Percentiles rank a stretch among this genome's conserved stretches.
These are phyloP conservation scores for Oenanthe sinensis DNA, from an alignment of 129 eudicot genomes.

Conservation along the genomic window DNA sequence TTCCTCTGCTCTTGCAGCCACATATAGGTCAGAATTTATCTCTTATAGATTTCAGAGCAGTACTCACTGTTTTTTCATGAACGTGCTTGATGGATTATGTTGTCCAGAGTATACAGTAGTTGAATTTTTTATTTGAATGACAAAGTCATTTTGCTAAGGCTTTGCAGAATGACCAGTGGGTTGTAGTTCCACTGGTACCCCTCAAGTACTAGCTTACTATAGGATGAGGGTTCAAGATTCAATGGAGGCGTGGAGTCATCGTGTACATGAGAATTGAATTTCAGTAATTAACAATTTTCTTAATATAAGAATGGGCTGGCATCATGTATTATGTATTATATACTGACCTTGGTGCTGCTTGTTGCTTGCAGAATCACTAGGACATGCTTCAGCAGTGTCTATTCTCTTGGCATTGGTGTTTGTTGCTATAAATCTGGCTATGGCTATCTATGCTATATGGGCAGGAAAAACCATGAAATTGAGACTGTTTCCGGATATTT, in stretches of 20 bases:
- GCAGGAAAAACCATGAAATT: slow-evolving; percentile 50
- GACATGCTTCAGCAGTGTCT: slow-evolving; percentile 75
- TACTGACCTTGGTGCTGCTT: slow-evolving; percentile 17
- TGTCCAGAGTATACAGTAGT: not conserved
- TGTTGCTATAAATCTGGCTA: slow-evolving; percentile 41
- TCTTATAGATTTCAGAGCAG: not conserved
- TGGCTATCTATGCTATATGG: slow-evolving; percentile 63
- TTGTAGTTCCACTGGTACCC: not conserved
- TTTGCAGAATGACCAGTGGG: not conserved
- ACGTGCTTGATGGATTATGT: not conserved
- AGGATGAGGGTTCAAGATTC: not conserved
- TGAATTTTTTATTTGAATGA: not conserved
- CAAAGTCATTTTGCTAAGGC: not conserved
- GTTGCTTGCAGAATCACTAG: slow-evolving; percentile 59
- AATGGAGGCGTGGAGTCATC: not conserved
- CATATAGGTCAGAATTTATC: slow-evolving; percentile 57
- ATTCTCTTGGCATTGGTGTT: slow-evolving; percentile 75
- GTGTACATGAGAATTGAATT: not conserved
- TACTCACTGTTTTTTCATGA: not conserved
- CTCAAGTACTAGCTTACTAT: not conserved
- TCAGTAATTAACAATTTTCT: not conserved
- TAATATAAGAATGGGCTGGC: not conserved
- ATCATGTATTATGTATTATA: not conserved
- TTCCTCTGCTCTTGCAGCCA: slow-evolving; percentile 67
- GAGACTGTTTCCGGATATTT: slow-evolving; percentile 49